phyloP scores from a whole-genome alignment of 768 basidiomycete species.

The Tylopilus balloui region DNA sequence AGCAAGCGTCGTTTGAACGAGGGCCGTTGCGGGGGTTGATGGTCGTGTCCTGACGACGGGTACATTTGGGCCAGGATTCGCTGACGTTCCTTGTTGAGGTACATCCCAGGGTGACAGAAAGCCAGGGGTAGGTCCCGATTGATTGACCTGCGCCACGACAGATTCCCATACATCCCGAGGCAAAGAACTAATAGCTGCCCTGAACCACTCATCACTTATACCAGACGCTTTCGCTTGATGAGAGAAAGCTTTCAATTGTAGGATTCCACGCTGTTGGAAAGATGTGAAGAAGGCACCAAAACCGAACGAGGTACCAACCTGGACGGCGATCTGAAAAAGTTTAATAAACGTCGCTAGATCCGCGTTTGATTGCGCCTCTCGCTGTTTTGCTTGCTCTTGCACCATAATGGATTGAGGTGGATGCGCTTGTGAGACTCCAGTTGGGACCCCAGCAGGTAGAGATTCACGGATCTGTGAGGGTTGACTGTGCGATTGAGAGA shows the following conservation, averaged over 20 bases:
- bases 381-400: constrained; percentile 11
- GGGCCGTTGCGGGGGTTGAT: neutral
- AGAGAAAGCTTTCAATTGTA: constrained; percentile 11
- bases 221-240: constrained; percentile 13
- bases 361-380: neutral
- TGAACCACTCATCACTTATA: constrained; percentile 21
- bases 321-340: constrained; percentile 18
- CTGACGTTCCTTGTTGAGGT: neutral
- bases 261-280: constrained; percentile 14
- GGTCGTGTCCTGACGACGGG: neutral
- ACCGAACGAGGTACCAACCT: constrained; percentile 15
- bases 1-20: neutral
- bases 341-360: constrained; percentile 19
- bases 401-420: neutral
- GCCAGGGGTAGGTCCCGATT: neutral
- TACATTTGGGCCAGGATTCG: neutral
- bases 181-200: constrained; percentile 13
- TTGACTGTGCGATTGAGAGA: constrained; percentile 2
- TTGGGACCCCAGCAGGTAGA: neutral
- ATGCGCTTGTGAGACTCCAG: neutral
- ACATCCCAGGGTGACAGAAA: neutral
- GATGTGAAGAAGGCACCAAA: constrained; percentile 2
- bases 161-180: constrained; percentile 15
- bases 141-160: constrained; percentile 2
- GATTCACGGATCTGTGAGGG: constrained; percentile 1